These are phyloP conservation scores for Lotmaria passim DNA, from an alignment of 208 protist species.

Conservation along the genomic window DNA sequence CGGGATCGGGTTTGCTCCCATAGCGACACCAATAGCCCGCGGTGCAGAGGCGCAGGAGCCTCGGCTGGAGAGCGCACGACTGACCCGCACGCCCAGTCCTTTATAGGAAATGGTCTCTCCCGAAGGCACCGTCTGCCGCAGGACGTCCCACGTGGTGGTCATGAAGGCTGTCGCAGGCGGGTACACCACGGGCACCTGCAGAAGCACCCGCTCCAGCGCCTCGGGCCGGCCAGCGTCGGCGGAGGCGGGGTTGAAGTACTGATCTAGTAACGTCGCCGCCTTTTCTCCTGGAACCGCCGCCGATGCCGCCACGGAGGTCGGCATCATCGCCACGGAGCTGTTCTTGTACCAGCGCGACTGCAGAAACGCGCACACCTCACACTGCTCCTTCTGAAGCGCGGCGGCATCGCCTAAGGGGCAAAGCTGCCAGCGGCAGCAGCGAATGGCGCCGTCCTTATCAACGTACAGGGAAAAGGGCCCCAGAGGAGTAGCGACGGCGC, in stretches of 20 bases:
- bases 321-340: conserved; percentile 9
- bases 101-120: conserved; percentile 59
- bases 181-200: conserved; percentile 40
- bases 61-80: conserved; percentile 8
- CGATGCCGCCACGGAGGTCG: conserved; percentile 1
- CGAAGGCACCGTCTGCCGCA: conserved; percentile 46
- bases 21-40: conserved; percentile 67
- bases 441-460: conserved; percentile 60
- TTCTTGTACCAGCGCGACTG: conserved; percentile 37
- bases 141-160: conserved; percentile 46
- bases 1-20: conserved; percentile 64
- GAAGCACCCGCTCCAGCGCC: conserved; percentile 42
- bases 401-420: conserved; percentile 16
- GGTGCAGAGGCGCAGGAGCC: conserved; percentile 7
- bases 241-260: conserved; percentile 46
- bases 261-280: conserved; percentile 36
- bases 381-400: conserved; percentile 25
- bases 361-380: conserved; percentile 24
- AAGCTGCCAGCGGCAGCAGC: conserved; percentile 56
- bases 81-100: conserved; percentile 40
- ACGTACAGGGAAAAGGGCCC: conserved; percentile 61
- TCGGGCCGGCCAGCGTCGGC: conserved; percentile 13
- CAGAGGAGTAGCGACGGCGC: conserved; percentile 44
- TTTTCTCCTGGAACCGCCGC: conserved; percentile 18
- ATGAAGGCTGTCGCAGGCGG: conserved; percentile 48